phyloP scores from a whole-genome alignment of 2,329 filamentous ascomycete species.

The Cladophialophora carrionii region DNA sequence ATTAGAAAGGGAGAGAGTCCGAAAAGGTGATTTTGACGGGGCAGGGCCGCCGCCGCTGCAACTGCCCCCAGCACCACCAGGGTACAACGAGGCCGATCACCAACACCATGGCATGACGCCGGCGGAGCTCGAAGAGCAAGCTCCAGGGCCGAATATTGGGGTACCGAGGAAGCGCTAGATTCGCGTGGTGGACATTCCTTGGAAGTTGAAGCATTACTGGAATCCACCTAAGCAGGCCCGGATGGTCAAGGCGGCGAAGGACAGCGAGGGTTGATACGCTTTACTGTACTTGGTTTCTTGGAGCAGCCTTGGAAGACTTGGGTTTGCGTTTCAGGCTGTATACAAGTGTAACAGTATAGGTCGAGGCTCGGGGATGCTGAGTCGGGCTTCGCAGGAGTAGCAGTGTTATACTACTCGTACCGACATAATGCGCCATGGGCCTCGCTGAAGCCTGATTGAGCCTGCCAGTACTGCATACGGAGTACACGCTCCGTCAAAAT shows the following conservation, averaged over 20 bases:
- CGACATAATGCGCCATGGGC: not conserved
- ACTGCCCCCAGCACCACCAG: constrained; percentile 11
- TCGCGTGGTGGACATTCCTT: constrained; percentile 25
- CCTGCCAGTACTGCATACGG: too few species aligned
- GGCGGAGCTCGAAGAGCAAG: constrained; percentile 2
- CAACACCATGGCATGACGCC: constrained; percentile 4
- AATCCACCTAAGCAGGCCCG: constrained; percentile 1
- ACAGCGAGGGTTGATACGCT: not conserved
- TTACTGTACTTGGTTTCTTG: not conserved
- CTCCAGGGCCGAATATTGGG: constrained; percentile 13
- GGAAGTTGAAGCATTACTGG: constrained; percentile 17
- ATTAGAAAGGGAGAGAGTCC: constrained; percentile 61
- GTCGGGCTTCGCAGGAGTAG: not conserved
- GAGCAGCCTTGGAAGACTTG: constrained; percentile 1
- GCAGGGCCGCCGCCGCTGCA: constrained; percentile 12
- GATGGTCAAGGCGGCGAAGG: not conserved
- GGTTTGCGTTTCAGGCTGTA: constrained; percentile 7
- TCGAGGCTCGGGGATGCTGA: not conserved
- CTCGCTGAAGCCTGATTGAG: not conserved
- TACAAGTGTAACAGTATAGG: constrained; percentile 21
- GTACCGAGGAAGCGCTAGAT: constrained; percentile 34
- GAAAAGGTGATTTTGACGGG: constrained; percentile 37
- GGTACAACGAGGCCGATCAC: constrained; percentile 8
- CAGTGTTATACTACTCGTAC: not conserved
- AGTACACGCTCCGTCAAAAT: not conserved